Base-by-base conservation (phyloP, 495 filamentous ascomycete species). In the Neurospora intermedia region DNA sequence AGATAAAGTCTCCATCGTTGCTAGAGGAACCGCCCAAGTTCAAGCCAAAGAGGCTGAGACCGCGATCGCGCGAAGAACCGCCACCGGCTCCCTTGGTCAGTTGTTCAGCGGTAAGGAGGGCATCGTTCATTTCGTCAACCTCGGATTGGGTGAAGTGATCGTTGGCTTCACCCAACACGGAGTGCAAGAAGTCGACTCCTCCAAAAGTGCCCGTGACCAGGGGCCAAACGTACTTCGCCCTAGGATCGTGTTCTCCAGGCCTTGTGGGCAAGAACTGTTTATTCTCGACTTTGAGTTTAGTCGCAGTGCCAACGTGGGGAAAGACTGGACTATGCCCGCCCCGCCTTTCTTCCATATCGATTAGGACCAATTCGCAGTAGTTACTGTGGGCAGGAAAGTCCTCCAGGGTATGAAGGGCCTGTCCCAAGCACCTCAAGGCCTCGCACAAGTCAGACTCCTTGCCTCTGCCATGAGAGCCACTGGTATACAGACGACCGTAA, bases 331-430 rank as follows among this genome's bases (percentile, higher is more conserved):
- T 85, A 6, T 38, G 35, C 75, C 92, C 91, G 11, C 93, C 94
- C 73, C 48, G 20, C 8, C 3, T 48, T 48, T 59, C 48, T 59
- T 31, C 27, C 1, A 31, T 31, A 77, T 99, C 96, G 4, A 93
- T 90, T 39, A 99, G 86, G 9, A 87, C 91, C 39, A 98, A 88
- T 81, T 99, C 96, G 72, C 89, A 89, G 81, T 99, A 97, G 79
- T 99, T 99, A 45, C 92, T 94, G 79, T 99, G 96, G 5, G 96
- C 96, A 20, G 92, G 92, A 76, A 97, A 99, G 80, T 99, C 95
- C 80, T 99, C 96, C 69, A 98, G 85, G 75, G 92, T 96, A 82
- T 99, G 96, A 3, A 99, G 87, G 23, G 91, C 92, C 81, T 99
- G 96, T 0, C 96, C 96, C 7, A 99, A 86, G 70, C 87, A 88